Conservation (phyloP, 192 early-diverging fungal species). For the Podila clonocystis region DNA sequence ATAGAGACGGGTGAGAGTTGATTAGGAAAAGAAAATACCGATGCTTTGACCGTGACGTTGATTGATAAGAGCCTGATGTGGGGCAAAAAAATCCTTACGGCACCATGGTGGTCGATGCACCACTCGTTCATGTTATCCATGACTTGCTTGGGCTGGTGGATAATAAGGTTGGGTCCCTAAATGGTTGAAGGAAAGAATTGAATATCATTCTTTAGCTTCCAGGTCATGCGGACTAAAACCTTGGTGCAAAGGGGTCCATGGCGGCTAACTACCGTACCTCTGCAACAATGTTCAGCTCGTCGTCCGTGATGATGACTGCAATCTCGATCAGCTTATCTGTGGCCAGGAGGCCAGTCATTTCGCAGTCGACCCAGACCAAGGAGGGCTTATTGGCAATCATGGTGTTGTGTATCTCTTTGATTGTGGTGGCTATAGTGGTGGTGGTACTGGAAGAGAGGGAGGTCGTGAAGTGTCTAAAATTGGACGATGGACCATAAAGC, state of each 20-base stretch:
- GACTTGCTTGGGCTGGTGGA: constrained; percentile 75
- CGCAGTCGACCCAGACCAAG: constrained; percentile 89
- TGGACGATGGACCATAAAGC: too few relatives aligned
- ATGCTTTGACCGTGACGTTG: neutral
- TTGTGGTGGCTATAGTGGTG: neutral
- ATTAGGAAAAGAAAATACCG: neutral
- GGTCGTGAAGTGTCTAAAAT: neutral
- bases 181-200: too few relatives aligned
- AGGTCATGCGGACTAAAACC: neutral
- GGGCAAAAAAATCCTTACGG: constrained; percentile 53
- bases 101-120: constrained; percentile 88
- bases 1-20: neutral
- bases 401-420: neutral
- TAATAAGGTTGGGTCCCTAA: constrained; percentile 75
- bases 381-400: constrained; percentile 52
- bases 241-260: neutral
- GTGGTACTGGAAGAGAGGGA: neutral
- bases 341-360: constrained; percentile 80
- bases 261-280: constrained; percentile 53
- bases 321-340: constrained; percentile 92
- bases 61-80: neutral
- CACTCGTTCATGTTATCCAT: constrained; percentile 94
- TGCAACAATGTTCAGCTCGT: constrained; percentile 83
- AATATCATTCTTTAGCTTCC: neutral
- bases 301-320: constrained; percentile 89